Evolutionary conservation across 2,329 filamentous ascomycete species (phyloP).

Genomic region (Aspergillus candidus): DNA sequence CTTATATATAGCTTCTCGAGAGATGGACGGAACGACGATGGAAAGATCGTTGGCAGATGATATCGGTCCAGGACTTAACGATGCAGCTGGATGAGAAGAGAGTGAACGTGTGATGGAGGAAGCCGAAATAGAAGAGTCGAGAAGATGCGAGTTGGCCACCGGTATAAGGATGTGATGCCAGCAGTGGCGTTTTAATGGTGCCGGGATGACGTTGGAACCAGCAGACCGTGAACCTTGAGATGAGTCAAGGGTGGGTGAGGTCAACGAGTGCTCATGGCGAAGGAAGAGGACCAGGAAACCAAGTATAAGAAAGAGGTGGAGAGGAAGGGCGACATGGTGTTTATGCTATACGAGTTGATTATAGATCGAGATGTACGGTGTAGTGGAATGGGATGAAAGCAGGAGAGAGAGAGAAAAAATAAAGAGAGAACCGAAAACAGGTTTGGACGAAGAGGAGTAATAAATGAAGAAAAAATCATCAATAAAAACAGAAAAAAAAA

Average conservation of each 20-base stretch:
- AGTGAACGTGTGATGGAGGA: not conserved
- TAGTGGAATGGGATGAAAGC: slow-evolving; percentile 2
- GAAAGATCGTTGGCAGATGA: slow-evolving; percentile 1
- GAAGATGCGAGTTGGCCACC: slow-evolving; percentile 11
- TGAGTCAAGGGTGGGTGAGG: not conserved
- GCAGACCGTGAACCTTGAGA: not conserved
- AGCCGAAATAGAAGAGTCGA: not conserved
- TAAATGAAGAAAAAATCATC: slow-evolving; percentile 4
- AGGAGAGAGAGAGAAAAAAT: slow-evolving; percentile 1
- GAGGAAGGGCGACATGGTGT: not conserved
- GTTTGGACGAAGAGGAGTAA: not conserved
- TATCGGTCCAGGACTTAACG: not conserved
- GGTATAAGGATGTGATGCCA: slow-evolving; percentile 8
- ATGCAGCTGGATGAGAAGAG: not conserved
- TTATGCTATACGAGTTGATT: slow-evolving; percentile 1
- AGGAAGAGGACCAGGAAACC: not conserved
- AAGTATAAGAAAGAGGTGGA: not conserved
- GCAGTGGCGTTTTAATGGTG: slow-evolving; percentile 8
- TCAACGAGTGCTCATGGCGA: not conserved
- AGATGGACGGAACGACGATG: not conserved
- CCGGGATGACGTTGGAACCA: slow-evolving; percentile 5
- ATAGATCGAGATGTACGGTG: not conserved
- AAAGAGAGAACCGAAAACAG: slow-evolving; percentile 4
- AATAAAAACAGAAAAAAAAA: slow-evolving; percentile 6
- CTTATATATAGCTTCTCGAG: not conserved